Conservation (phyloP, 495 filamentous ascomycete genomes). For the Podospora appendiculata region DNA sequence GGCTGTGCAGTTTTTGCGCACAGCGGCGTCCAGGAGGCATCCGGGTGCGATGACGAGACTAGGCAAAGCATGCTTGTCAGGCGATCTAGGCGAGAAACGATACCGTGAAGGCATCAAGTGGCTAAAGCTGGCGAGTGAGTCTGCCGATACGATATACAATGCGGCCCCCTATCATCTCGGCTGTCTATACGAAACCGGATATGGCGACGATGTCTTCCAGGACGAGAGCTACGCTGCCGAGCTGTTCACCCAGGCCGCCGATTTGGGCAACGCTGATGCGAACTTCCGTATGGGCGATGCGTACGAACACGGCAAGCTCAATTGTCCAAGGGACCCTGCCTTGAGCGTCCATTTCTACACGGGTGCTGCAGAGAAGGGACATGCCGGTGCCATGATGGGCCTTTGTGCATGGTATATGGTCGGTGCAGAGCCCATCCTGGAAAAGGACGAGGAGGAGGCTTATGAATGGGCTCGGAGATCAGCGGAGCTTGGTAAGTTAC, state of each 20-base stretch:
- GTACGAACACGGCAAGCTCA: constrained; percentile 86
- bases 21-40: constrained; percentile 85
- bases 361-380: constrained; percentile 73
- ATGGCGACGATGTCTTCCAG: constrained; percentile 84
- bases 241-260: constrained; percentile 88
- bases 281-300: constrained; percentile 86
- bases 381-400: constrained; percentile 94
- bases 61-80: constrained; percentile 79
- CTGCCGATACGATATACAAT: constrained; percentile 86
- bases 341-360: constrained; percentile 98
- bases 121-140: constrained; percentile 87
- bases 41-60: constrained; percentile 91
- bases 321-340: constrained; percentile 83
- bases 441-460: constrained; percentile 92
- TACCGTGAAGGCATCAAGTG: constrained; percentile 93
- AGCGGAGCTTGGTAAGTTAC: constrained; percentile 67
- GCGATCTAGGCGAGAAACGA: constrained; percentile 79
- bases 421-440: constrained; percentile 83
- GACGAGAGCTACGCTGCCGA: constrained; percentile 89
- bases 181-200: constrained; percentile 78
- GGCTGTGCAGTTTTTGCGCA: constrained; percentile 87
- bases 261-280: constrained; percentile 81
- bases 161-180: constrained; percentile 87
- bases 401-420: constrained; percentile 98
- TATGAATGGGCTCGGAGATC: constrained; percentile 92